Conservation (phyloP, 345 rosid species). For the Tarenaya hassleriana region DNA sequence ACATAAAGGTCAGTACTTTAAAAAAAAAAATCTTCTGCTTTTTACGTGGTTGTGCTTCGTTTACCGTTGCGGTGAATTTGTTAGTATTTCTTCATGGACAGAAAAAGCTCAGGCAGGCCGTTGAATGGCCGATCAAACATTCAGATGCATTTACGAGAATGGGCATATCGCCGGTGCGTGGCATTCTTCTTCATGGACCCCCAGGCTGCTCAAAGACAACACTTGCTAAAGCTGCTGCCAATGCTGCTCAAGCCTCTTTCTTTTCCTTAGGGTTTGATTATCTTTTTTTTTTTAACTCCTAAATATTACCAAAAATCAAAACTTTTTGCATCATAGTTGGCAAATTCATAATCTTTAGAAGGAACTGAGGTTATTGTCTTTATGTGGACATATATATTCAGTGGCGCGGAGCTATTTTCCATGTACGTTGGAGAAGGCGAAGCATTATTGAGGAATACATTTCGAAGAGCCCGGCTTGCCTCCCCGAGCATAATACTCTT, state of each 20-base stretch:
- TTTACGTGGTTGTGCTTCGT: not conserved
- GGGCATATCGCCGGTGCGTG: slow-evolving; percentile 79
- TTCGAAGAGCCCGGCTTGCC: slow-evolving; percentile 84
- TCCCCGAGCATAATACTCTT: slow-evolving; percentile 93
- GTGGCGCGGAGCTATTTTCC: slow-evolving; percentile 90
- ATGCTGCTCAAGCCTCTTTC: slow-evolving; percentile 89
- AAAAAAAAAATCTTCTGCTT: not conserved
- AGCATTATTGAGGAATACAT: slow-evolving; percentile 77
- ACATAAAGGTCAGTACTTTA: slow-evolving; percentile 46
- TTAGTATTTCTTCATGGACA: slow-evolving; percentile 25
- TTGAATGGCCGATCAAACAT: slow-evolving; percentile 96
- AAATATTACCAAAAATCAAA: no score
- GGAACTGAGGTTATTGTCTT: not conserved
- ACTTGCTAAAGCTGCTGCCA: slow-evolving; percentile 90
- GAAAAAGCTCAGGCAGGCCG: slow-evolving; percentile 83
- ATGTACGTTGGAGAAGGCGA: slow-evolving; percentile 99
- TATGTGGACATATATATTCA: slow-evolving; percentile 24
- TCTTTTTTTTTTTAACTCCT: not conserved
- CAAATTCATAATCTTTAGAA: not conserved
- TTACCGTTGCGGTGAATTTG: not conserved
- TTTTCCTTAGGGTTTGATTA: slow-evolving; percentile 69
- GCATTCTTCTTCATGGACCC: slow-evolving; percentile 90
- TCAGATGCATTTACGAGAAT: slow-evolving; percentile 57
- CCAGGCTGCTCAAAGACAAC: slow-evolving; percentile 99
- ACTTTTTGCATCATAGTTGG: no score